Evolutionary conservation across 805 yeast genomes (phyloP), one percentile per base, ranked within the genome.

Genomic region (Nakazawaea ishiwadae): DNA sequence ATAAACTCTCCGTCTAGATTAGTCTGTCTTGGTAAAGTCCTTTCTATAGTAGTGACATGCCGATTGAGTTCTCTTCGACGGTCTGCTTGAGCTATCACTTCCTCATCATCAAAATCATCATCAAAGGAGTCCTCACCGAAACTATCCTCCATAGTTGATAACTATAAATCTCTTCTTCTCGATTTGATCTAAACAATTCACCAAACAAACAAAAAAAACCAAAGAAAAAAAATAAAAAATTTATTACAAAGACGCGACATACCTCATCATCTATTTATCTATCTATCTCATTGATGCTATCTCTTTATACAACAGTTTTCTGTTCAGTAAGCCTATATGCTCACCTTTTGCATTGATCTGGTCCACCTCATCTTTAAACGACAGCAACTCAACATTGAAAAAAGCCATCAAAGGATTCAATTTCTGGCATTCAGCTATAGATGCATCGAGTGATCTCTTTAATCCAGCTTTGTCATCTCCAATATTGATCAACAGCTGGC

Each of bases 281-380:
- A 4, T 9, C 18, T 17, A 35, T 26, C 39, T 37, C 40, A 37
- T 37, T 20, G 33, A 30, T 3, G 31, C 32, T 10, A 42, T 32
- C 32, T 37, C 39, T 2, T 24, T 24, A 15, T 23, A 33, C 17
- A 42, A 33, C 26, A 23, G 16, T 20, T 28, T 42, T 24, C 42
- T 42, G 34, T 42, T 42, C 4, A 23, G 15, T 19, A 42, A 34
- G 3, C 45, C 45, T 11, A 23, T 19, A 14, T 35, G 16, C 8
- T 42, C 45, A 9, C 36, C 34, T 17, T 37, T 33, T 3, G 15
- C 7, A 31, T 33, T 30, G 45, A 89, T 79, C 39, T 71, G 75
- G 35, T 75, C 73, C 38, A 90, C 77, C 46, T 84, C 91, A 3
- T 77, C 77, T 11, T 80, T 73, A 28, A 87, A 75, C 3, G 80